phyloP scores from a whole-genome alignment of 176 grass and related monocot genomes.

The Oryza meyeriana region DNA sequence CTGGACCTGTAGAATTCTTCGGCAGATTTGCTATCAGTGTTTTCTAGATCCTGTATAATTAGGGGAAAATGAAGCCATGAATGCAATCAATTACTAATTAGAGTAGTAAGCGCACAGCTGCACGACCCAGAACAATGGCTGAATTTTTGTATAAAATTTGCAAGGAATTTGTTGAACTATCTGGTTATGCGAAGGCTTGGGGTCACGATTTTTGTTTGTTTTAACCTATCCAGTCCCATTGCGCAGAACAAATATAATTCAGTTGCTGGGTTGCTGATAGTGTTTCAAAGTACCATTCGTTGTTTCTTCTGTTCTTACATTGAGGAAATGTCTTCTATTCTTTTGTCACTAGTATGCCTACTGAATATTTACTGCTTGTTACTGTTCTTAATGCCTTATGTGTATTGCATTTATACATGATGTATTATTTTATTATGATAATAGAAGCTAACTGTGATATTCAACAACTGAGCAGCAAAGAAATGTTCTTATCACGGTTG shows the following conservation, averaged over 20 bases:
- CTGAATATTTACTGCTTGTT: background rate
- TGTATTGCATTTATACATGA: background rate
- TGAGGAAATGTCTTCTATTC: background rate
- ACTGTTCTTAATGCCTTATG: background rate
- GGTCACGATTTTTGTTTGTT: background rate
- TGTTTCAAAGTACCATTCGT: background rate
- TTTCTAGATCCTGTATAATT: background rate
- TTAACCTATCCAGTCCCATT: background rate
- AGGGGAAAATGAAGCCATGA: background rate
- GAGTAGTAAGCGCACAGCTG: background rate
- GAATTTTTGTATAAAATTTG: background rate
- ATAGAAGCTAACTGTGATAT: background rate
- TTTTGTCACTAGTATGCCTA: background rate
- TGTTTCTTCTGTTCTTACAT: background rate
- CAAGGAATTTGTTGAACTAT: background rate
- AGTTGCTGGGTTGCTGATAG: background rate
- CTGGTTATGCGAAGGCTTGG: background rate
- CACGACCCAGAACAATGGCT: background rate
- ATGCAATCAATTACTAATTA: background rate
- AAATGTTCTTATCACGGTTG: constrained; percentile 82
- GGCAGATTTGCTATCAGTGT: background rate
- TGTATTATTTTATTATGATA: constrained; percentile 16
- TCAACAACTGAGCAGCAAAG: constrained; percentile 64
- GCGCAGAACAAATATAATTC: background rate
- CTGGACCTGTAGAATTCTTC: background rate